These are phyloP conservation scores for Cyclanthera cordifolia DNA, from an alignment of 306 rosid species.

Conservation along the genomic window DNA sequence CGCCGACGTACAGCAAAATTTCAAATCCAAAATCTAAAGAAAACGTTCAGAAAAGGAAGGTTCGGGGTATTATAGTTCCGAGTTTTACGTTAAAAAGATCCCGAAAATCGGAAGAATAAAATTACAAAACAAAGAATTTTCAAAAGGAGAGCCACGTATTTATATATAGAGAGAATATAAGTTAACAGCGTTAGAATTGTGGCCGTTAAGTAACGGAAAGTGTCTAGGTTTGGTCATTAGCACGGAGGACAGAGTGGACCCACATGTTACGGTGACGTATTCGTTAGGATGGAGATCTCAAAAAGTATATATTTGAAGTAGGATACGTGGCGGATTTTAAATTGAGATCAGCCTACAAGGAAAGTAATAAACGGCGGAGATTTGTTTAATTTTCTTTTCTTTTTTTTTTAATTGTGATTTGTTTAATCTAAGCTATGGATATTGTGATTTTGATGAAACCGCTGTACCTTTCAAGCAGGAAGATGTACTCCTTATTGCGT, in stretches of 20 bases:
- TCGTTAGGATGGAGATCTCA: conserved; percentile 17
- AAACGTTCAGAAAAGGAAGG: conserved; percentile 4
- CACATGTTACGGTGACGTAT: conserved; percentile 42
- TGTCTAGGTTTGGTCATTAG: conserved; percentile 37
- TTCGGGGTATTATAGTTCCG: conserved; percentile 14
- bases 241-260: conserved; percentile 43
- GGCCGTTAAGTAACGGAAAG: conserved; percentile 49
- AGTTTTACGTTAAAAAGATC: conserved; percentile 14
- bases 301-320: conserved; percentile 10
- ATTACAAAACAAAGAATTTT: conserved; percentile 17
- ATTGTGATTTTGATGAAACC: too few relatives aligned
- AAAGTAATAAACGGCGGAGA: neutral
- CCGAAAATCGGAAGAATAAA: conserved; percentile 15
- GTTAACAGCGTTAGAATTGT: conserved; percentile 32
- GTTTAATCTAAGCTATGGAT: too few relatives aligned
- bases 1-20: conserved; percentile 4
- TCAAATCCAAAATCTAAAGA: conserved; percentile 9
- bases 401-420: too few relatives aligned
- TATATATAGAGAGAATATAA: conserved; percentile 36
- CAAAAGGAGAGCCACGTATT: conserved; percentile 19
- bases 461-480: too few relatives aligned
- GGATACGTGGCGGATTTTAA: conserved; percentile 20
- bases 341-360: neutral
- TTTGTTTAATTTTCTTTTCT: conserved; percentile 1
- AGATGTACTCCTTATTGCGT: too few relatives aligned